Evolutionary conservation across 2,329 filamentous ascomycete species (phyloP).

Genomic region (Fusarium siculi): DNA sequence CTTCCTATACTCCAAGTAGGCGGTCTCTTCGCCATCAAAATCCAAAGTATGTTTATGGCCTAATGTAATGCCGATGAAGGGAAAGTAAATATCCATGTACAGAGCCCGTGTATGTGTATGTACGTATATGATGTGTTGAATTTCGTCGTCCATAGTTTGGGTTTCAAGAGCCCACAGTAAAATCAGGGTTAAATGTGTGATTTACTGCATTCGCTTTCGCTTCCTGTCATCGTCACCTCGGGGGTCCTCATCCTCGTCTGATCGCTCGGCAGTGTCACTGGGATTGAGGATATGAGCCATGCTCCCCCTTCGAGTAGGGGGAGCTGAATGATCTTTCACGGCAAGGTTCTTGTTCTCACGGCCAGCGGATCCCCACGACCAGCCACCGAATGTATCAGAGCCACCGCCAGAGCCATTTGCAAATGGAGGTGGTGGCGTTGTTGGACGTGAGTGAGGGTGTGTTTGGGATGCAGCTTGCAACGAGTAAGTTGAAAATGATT

Average conservation of each 20-base stretch:
- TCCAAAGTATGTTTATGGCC: conserved; percentile 18
- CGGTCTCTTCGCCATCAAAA: conserved; percentile 17
- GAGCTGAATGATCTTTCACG: conserved; percentile 65
- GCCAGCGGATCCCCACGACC: conserved; percentile 66
- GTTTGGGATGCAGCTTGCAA: conserved; percentile 56
- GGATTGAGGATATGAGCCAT: conserved; percentile 74
- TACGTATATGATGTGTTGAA: conserved; percentile 5
- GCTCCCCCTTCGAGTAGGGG: conserved; percentile 67
- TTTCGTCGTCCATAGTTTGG: neutral
- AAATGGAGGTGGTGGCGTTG: conserved; percentile 63
- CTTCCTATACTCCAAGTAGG: conserved; percentile 33
- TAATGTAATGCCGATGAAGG: conserved; percentile 17
- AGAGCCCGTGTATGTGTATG: conserved; percentile 25
- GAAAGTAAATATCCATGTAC: conserved; percentile 11
- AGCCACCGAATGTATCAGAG: conserved; percentile 62
- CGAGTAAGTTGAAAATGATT: conserved; percentile 67
- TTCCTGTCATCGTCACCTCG: conserved; percentile 70
- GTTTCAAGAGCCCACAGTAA: neutral
- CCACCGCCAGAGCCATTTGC: conserved; percentile 55
- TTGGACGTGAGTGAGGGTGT: conserved; percentile 63
- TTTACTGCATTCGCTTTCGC: conserved; percentile 68
- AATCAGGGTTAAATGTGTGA: conserved; percentile 49
- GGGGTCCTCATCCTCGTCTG: conserved; percentile 66
- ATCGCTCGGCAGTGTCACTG: conserved; percentile 65
- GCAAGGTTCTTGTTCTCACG: conserved; percentile 62